Conservation (phyloP, 371 early-diverging fungal genomes). For the Smittium culicis region DNA sequence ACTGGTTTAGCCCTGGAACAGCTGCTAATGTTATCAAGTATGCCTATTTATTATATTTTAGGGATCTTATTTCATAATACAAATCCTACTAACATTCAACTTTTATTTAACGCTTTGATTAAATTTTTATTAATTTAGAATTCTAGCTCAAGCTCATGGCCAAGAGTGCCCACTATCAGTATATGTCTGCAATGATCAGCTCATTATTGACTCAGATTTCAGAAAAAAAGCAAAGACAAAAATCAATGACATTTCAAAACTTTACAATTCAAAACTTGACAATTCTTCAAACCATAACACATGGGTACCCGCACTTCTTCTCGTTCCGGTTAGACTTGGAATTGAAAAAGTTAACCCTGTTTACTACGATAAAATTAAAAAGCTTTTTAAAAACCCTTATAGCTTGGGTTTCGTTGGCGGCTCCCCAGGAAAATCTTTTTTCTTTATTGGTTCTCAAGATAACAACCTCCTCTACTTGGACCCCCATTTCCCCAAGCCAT, state of each 20-base stretch:
- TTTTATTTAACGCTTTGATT: background rate
- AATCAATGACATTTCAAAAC: background rate
- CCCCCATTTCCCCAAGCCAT: slow-evolving; percentile 30
- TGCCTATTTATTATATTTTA: background rate
- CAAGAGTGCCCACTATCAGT: slow-evolving; percentile 26
- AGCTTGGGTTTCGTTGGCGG: slow-evolving; percentile 89
- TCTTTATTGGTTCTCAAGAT: slow-evolving; percentile 77
- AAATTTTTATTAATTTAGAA: slow-evolving; percentile 5
- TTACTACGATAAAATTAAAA: slow-evolving; percentile 59
- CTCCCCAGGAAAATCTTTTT: slow-evolving; percentile 81
- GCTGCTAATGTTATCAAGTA: slow-evolving; percentile 28
- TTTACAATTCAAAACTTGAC: background rate
- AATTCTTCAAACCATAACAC: background rate
- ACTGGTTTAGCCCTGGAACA: slow-evolving; percentile 33
- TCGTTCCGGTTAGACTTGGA: slow-evolving; percentile 79
- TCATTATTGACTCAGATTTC: slow-evolving; percentile 26
- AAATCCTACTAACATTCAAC: background rate
- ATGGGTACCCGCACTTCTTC: slow-evolving; percentile 53
- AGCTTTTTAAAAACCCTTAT: slow-evolving; percentile 58
- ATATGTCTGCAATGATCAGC: slow-evolving; percentile 30
- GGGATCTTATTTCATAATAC: background rate
- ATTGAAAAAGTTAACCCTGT: slow-evolving; percentile 70
- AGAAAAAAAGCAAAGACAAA: slow-evolving; percentile 18
- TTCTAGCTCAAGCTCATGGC: slow-evolving; percentile 23
- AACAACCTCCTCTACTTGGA: slow-evolving; percentile 31